Conservation (phyloP, 768 basidiomycete genomes). For the Agrocybe praecox region DNA sequence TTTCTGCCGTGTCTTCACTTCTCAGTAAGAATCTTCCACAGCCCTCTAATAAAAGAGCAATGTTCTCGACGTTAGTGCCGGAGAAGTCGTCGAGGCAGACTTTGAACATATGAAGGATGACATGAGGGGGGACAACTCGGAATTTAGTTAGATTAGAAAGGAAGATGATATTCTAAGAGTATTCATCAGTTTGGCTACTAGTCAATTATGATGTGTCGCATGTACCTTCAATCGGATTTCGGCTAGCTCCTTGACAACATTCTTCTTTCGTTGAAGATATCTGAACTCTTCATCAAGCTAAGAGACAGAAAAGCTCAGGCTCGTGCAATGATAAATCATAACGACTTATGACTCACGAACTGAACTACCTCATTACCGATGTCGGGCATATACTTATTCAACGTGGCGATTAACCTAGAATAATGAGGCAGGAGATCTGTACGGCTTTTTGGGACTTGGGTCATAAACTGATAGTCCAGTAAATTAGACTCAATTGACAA, state of each 20-base stretch:
- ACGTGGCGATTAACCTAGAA: slow-evolving; percentile 83
- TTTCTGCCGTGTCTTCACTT: slow-evolving; percentile 83
- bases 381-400: slow-evolving; percentile 94
- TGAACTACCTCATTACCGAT: slow-evolving; percentile 82
- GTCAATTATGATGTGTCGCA: neutral
- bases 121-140: slow-evolving; percentile 83
- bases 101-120: slow-evolving; percentile 96
- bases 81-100: slow-evolving; percentile 96
- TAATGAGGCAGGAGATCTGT: slow-evolving; percentile 94
- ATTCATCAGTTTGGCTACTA: neutral
- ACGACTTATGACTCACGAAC: slow-evolving; percentile 52
- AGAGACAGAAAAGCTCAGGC: neutral
- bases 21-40: slow-evolving; percentile 92
- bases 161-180: slow-evolving; percentile 81
- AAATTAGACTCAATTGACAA: neutral
- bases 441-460: slow-evolving; percentile 83
- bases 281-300: slow-evolving; percentile 97
- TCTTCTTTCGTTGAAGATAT: slow-evolving; percentile 93
- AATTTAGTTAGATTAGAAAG: slow-evolving; percentile 96
- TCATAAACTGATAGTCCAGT: slow-evolving; percentile 62
- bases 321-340: neutral
- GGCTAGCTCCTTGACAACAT: slow-evolving; percentile 85
- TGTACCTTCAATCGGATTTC: slow-evolving; percentile 83
- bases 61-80: slow-evolving; percentile 90
- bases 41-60: slow-evolving; percentile 88